Percentiles rank a stretch among this genome's conserved stretches.
phyloP scores from a whole-genome alignment of 495 filamentous ascomycete species.

The Podospora comata region DNA sequence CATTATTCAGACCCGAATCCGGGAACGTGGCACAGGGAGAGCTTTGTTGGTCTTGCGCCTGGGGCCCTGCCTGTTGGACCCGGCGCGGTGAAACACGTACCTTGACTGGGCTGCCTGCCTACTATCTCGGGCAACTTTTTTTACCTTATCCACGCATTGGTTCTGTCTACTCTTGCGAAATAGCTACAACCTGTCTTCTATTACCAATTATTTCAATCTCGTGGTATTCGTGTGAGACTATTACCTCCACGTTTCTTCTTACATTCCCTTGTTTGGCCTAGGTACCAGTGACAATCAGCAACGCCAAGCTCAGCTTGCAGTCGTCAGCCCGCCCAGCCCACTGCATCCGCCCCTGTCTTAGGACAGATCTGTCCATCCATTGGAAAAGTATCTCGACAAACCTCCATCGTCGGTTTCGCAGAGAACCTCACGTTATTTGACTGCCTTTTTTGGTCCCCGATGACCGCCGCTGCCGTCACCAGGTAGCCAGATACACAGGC shows the following conservation, averaged over 20 bases:
- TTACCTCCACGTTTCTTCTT: background rate
- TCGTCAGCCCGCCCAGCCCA: slow-evolving; percentile 9
- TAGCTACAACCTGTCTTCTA: background rate
- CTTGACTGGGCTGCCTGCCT: background rate
- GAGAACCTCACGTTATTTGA: slow-evolving; percentile 4
- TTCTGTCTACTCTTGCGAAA: background rate
- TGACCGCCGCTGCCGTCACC: slow-evolving; percentile 16
- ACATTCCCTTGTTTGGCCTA: background rate
- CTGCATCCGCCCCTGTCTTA: background rate
- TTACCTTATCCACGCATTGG: background rate
- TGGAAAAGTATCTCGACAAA: background rate
- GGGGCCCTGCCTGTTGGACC: background rate
- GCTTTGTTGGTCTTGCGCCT: slow-evolving; percentile 14
- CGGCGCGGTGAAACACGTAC: slow-evolving; percentile 17
- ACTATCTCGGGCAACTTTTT: background rate
- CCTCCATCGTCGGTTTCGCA: background rate
- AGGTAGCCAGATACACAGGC: slow-evolving; percentile 20
- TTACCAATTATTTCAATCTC: background rate
- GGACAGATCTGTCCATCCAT: slow-evolving; percentile 3
- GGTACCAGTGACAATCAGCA: background rate
- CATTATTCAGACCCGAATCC: slow-evolving; percentile 17
- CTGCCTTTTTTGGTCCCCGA: slow-evolving; percentile 11
- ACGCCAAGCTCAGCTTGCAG: background rate
- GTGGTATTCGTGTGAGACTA: background rate
- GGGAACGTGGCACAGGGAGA: slow-evolving; percentile 10